Conservation (phyloP, 2,329 filamentous ascomycete species). For the Aureobasidium sp. region DNA sequence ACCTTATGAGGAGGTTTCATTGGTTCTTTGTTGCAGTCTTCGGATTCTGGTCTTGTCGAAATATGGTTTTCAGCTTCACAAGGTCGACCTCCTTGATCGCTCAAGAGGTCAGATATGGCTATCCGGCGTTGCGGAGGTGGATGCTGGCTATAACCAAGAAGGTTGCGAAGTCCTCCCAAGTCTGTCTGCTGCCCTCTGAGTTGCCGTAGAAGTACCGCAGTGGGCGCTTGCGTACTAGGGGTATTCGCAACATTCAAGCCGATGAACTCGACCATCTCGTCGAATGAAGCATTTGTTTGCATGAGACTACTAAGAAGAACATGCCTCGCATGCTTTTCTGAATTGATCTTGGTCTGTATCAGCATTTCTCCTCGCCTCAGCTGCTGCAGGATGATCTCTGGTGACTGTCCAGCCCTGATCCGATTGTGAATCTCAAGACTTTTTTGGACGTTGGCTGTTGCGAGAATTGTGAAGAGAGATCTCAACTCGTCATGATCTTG, state of each 20-base stretch:
- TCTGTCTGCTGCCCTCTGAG: not conserved
- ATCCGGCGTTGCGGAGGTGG: not conserved
- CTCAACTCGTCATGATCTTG: conserved; percentile 10
- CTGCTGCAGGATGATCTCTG: conserved; percentile 10
- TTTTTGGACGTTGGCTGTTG: not conserved
- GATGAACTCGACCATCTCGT: conserved; percentile 11
- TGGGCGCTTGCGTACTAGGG: not conserved
- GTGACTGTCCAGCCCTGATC: conserved; percentile 11
- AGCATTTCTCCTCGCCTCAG: not conserved
- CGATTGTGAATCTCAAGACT: conserved; percentile 11
- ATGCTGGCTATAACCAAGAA: not conserved
- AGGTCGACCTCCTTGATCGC: not conserved
- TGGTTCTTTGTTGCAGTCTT: not conserved
- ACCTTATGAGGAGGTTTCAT: conserved; percentile 17
- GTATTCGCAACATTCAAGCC: not conserved
- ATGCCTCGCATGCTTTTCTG: not conserved
- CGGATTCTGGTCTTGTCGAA: too few relatives aligned
- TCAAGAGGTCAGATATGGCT: not conserved
- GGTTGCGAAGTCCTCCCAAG: not conserved
- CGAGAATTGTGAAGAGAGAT: not conserved
- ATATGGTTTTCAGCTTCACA: not conserved
- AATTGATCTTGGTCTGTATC: not conserved
- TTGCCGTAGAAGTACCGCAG: not conserved
- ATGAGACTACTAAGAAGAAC: conserved; percentile 12
- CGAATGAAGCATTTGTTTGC: conserved; percentile 15